A percentile compares a stretch with the other conserved stretches of the same genome.
phyloP scores from a whole-genome alignment of 257 asterid genomes.

The Jasminum sambac region DNA sequence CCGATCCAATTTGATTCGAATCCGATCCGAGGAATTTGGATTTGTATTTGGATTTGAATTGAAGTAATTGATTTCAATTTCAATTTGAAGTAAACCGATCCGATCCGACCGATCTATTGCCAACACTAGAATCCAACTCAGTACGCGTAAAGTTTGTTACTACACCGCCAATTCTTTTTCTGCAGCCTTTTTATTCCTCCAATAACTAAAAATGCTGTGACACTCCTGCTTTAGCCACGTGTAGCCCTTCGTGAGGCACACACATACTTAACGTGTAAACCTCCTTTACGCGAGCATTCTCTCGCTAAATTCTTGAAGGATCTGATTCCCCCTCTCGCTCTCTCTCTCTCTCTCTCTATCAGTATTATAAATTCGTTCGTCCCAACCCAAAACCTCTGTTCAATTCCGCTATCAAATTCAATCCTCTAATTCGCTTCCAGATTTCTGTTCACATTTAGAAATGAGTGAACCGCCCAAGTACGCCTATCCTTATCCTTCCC shows the following conservation, averaged over 20 bases:
- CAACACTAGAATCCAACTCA: too few relatives aligned
- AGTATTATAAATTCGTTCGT: not conserved
- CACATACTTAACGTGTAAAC: conserved; percentile 3
- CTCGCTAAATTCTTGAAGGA: conserved; percentile 18
- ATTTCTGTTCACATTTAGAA: not conserved
- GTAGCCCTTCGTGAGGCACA: not conserved
- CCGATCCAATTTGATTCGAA: too few relatives aligned
- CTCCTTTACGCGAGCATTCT: conserved; percentile 29
- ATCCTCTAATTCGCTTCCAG: not conserved
- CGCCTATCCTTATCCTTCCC: conserved; percentile 72
- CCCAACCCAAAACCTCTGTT: not conserved
- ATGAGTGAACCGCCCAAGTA: conserved; percentile 64
- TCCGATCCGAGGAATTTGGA: too few relatives aligned
- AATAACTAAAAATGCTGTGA: not conserved
- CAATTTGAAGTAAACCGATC: too few relatives aligned
- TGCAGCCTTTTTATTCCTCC: not conserved
- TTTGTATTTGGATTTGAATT: too few relatives aligned
- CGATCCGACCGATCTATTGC: too few relatives aligned
- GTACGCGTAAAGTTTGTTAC: too few relatives aligned
- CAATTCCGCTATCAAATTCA: not conserved
- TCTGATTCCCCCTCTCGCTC: conserved; percentile 24
- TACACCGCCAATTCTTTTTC: not conserved
- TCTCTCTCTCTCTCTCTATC: too few relatives aligned
- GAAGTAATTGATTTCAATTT: too few relatives aligned
- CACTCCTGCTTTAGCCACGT: not conserved